phyloP scores from a whole-genome alignment of 2,329 filamentous ascomycete species.

The Corinectria fuckeliana region DNA sequence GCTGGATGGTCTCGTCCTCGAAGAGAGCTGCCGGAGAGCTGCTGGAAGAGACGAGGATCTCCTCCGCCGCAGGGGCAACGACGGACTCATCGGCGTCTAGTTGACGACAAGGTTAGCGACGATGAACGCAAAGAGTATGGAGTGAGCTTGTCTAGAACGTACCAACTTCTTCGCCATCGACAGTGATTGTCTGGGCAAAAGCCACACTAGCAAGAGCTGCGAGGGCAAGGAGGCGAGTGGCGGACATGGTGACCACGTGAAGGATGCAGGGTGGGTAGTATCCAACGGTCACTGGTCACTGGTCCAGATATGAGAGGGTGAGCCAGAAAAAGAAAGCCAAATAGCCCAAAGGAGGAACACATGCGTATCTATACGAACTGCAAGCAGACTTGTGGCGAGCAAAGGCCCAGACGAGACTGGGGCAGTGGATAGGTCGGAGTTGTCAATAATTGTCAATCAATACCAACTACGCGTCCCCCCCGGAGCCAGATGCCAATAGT shows the following conservation, averaged over 20 bases:
- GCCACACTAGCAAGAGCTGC: constrained; percentile 22
- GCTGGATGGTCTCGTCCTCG: constrained; percentile 39
- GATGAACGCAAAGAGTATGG: neutral
- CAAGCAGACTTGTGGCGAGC: neutral
- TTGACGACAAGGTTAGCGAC: neutral
- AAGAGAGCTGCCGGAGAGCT: constrained; percentile 17
- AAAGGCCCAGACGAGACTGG: neutral
- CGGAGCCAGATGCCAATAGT: neutral
- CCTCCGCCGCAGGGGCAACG: constrained; percentile 31
- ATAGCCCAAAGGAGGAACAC: constrained; percentile 3
- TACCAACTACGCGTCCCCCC: constrained; percentile 5
- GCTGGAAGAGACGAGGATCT: constrained; percentile 15
- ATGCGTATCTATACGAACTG: constrained; percentile 17
- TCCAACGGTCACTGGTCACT: constrained; percentile 1
- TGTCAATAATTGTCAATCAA: constrained; percentile 6
- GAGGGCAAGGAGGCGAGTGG: constrained; percentile 22
- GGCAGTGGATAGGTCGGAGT: neutral
- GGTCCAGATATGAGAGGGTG: constrained; percentile 1
- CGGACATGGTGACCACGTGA: constrained; percentile 22
- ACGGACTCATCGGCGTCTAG: constrained; percentile 26
- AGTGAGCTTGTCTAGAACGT: constrained; percentile 10
- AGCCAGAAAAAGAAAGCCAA: constrained; percentile 5
- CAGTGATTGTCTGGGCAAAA: constrained; percentile 36
- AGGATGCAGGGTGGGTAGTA: neutral
- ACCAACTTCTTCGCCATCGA: constrained; percentile 35